Evolutionary conservation across 2,329 filamentous ascomycete genomes (phyloP).

Genomic region (Cladosporium sp.): DNA sequence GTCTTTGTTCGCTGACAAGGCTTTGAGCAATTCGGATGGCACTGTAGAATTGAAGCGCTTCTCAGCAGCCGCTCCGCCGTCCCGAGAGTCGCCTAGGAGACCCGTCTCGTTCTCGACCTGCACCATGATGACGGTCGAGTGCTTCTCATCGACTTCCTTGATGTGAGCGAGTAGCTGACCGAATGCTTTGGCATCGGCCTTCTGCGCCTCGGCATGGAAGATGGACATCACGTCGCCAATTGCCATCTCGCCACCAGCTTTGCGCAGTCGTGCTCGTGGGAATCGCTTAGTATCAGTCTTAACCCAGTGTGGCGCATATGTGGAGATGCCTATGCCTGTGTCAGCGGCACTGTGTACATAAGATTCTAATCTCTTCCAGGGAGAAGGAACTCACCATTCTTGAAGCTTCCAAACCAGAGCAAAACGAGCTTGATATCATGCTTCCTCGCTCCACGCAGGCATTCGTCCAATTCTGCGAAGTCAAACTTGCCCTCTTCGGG

Average conservation of each 20-base stretch:
- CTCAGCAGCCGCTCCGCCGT: constrained; percentile 41
- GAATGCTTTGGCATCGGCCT: constrained; percentile 40
- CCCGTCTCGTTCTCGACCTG: constrained; percentile 57
- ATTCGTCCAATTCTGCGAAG: constrained; percentile 39
- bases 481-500: constrained; percentile 42
- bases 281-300: constrained; percentile 33
- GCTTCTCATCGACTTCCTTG: constrained; percentile 41
- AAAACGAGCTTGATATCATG: constrained; percentile 39
- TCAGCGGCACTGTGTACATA: neutral
- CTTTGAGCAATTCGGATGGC: constrained; percentile 33
- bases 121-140: constrained; percentile 53
- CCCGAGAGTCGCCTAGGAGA: constrained; percentile 50
- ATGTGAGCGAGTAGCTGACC: constrained; percentile 36
- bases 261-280: constrained; percentile 29
- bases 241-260: constrained; percentile 23
- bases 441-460: constrained; percentile 36
- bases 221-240: constrained; percentile 33
- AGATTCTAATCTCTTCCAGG: neutral
- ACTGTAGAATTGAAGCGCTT: constrained; percentile 38
- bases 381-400: constrained; percentile 37
- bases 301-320: constrained; percentile 39
- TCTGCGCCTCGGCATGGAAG: constrained; percentile 34
- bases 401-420: constrained; percentile 48
- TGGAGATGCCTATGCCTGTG: constrained; percentile 28
- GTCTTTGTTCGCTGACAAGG: constrained; percentile 19